Base-by-base conservation (phyloP, 164 flowering plant genomes). In the Amborella trichopoda region DNA sequence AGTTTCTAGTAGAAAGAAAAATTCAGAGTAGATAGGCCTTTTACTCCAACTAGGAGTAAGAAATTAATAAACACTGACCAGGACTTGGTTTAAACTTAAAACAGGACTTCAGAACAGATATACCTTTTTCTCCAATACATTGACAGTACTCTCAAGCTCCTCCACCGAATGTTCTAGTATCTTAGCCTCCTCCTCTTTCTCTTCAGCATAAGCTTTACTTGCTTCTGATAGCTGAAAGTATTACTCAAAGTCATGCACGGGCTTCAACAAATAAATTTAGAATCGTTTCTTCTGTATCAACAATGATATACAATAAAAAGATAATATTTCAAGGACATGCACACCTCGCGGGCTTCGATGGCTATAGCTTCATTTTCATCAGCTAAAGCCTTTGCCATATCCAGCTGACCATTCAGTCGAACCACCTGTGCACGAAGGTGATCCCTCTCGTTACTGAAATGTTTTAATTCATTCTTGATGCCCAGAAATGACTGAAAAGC, bases 311-410 rank as follows among this genome's bases (percentile, higher is more conserved):
- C n/a, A n/a, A n/a, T n/a, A n/a, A n/a, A n/a, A n/a, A n/a, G n/a
- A n/a, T n/a, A n/a, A n/a, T n/a, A n/a, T n/a, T n/a, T n/a, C n/a
- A n/a, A n/a, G n/a, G n/a, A 43, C 25, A 28, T 37, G 17, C 42
- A 36, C 62, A 78, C 97, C 94, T 88, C 89, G 13, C 73, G 87
- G 52, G 93, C 89, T 74, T 81, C 94, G 33, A 69, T 54, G 54
- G 81, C 83, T 53, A 78, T 61, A 50, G 97, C 97, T 73, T 88
- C 89, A 50, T 88, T 80, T 63, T 82, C 94, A 61, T 88, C 93
- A 48, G 82, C 86, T 48, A 77, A 40, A 25, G 91, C 73, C 70
- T 60, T 58, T 28, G 79, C 78, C 71, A 80, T 68, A 46, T 79
- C 79, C 58, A 83, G 75, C 67, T 68, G 74, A 48, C 67, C 75